Evolutionary conservation across 2,329 filamentous ascomycete genomes (phyloP), one percentile per base, ranked within the genome.

Genomic region (Alternaria conjuncta): DNA sequence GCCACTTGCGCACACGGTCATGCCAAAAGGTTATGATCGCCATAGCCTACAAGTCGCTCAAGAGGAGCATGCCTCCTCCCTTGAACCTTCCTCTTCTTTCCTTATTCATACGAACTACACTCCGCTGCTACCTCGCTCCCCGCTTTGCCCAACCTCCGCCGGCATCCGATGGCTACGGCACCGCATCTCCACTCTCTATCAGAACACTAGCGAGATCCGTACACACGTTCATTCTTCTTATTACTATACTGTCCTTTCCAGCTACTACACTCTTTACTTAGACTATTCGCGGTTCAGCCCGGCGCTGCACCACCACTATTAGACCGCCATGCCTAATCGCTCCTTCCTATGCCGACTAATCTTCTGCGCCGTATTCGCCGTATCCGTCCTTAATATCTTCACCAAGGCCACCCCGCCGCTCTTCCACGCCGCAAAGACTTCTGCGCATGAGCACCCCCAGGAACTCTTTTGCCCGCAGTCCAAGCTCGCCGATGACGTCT

Each of bases 401-500:
- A 77, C 71, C 25, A 69, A 60, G 23, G 67, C 71, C 36, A 72
- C 72, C 63, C 58, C 75, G 15, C 73, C 75, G 6, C 74, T 75
- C 50, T 75, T 74, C 55, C 69, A 72, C 36, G 66, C 73, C 54
- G 71, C 70, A 25, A 75, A 71, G 46, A 65, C 75, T 0, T 63
- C 65, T 2, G 63, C 72, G 15, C 64, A 63, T 21, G 54, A 62
- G 11, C 63, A 60, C 12, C 57, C 71, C 30, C 55, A 71, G n/a
- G 61, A 69, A 15, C 54, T 76, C 55, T 69, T 72, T 32, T 80
- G 78, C 61, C 70, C 78, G 6, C 72, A 73, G 49, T 76, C 78
- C 44, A 68, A 74, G 26, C 68, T 79, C 15, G 75, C 75, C 56
- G 83, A 87, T 18, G 85, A 89, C 71, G 76, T 88, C 12, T 81